Percentiles rank a stretch among this genome's conserved stretches.
These are phyloP conservation scores for Knufia fluminis DNA, from an alignment of 2,329 filamentous ascomycete species.

Conservation along the genomic window DNA sequence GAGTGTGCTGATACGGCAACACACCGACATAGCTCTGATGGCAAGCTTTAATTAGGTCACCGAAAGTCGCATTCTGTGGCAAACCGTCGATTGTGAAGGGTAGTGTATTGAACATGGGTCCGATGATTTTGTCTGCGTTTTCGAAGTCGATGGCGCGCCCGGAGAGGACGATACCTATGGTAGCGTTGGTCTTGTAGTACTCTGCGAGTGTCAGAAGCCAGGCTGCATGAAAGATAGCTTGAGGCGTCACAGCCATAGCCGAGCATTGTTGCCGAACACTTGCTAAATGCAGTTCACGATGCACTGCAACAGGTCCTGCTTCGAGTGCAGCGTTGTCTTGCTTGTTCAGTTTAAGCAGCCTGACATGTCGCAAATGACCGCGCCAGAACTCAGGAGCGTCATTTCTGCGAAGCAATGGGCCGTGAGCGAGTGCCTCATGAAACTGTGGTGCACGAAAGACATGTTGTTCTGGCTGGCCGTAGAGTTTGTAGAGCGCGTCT, in stretches of 20 bases:
- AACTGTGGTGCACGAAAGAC: slow-evolving; percentile 10
- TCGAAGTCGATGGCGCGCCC: slow-evolving; percentile 64
- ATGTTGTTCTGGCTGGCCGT: slow-evolving; percentile 26
- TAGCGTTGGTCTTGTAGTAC: slow-evolving; percentile 39
- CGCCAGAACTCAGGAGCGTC: slow-evolving; percentile 60
- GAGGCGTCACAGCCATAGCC: slow-evolving; percentile 62
- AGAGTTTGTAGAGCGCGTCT: slow-evolving; percentile 46
- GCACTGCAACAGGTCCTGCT: slow-evolving; percentile 6
- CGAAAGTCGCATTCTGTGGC: slow-evolving; percentile 45
- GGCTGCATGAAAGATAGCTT: slow-evolving; percentile 65
- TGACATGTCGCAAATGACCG: slow-evolving; percentile 22
- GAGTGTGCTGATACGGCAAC: slow-evolving; percentile 67
- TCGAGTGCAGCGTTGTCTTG: slow-evolving; percentile 18
- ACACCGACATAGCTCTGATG: slow-evolving; percentile 62
- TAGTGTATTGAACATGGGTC: slow-evolving; percentile 83
- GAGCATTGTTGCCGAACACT: slow-evolving; percentile 47
- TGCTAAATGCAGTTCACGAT: slow-evolving; percentile 28
- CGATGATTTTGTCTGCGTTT: slow-evolving; percentile 57
- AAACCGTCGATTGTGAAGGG: slow-evolving; percentile 52
- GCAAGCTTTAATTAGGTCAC: slow-evolving; percentile 50
- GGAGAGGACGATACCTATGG: slow-evolving; percentile 67
- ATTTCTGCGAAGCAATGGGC: slow-evolving; percentile 50
- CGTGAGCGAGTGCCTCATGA: slow-evolving; percentile 56
- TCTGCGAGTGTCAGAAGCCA: slow-evolving; percentile 58
- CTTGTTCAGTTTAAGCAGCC: slow-evolving; percentile 25